Percentiles rank a stretch among this genome's conserved stretches.
Evolutionary conservation across 1,139 yeast genomes (phyloP).

Genomic region (Entelexis paramagnoliae): DNA sequence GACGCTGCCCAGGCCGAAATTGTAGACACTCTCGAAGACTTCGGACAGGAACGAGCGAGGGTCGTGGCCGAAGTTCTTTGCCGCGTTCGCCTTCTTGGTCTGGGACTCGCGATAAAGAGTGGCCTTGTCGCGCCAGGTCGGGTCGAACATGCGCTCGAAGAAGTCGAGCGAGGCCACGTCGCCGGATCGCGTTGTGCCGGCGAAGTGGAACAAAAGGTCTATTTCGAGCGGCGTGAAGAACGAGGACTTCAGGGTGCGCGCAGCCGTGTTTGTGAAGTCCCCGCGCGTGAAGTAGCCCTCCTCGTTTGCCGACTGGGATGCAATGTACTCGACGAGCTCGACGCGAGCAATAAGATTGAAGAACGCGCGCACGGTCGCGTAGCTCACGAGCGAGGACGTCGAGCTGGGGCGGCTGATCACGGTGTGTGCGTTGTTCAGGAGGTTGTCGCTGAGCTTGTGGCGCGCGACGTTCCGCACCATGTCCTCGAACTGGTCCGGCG

Average conservation of each 20-base stretch:
- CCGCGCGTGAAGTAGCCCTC: conserved; percentile 35
- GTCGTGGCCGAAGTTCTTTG: conserved; percentile 35
- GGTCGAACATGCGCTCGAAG: conserved; percentile 37
- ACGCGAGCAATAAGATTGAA: conserved; percentile 36
- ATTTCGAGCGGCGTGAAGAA: conserved; percentile 39
- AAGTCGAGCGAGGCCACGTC: conserved; percentile 32
- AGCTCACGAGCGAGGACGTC: conserved; percentile 33
- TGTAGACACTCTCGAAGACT: conserved; percentile 75
- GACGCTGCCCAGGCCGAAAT: conserved; percentile 80
- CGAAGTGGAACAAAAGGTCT: conserved; percentile 38
- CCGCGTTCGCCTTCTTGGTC: conserved; percentile 33
- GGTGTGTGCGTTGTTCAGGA: conserved; percentile 34
- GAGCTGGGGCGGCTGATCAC: conserved; percentile 32
- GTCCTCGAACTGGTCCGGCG: conserved; percentile 36
- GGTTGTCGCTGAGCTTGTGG: conserved; percentile 37
- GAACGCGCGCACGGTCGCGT: conserved; percentile 39
- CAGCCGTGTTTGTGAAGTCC: conserved; percentile 36
- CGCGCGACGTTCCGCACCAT: conserved; percentile 34
- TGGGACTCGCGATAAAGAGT: conserved; percentile 31
- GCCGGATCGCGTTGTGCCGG: conserved; percentile 27
- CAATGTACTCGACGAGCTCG: conserved; percentile 36
- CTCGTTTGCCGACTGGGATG: conserved; percentile 28
- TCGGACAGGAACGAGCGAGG: conserved; percentile 35
- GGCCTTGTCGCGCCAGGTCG: conserved; percentile 36
- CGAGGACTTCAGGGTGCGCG: conserved; percentile 35